Percentiles rank a stretch among this genome's conserved stretches.
Evolutionary conservation across 352 stramenopile species (phyloP).

Genomic region (Globisporangium cystogenes): DNA sequence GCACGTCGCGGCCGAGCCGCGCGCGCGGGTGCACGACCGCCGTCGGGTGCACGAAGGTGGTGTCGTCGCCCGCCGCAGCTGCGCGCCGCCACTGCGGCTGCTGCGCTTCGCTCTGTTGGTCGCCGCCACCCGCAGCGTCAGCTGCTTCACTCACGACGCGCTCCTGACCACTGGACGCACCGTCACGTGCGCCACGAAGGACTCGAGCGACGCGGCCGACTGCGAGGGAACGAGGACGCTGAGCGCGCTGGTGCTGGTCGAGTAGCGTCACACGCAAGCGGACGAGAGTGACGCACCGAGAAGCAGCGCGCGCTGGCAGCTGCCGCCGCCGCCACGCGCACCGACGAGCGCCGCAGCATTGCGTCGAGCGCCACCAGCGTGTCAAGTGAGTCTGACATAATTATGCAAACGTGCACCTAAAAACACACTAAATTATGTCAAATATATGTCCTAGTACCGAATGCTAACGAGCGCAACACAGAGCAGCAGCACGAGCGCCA

Average conservation of each 20-base stretch:
- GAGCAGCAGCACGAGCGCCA: constrained; percentile 16
- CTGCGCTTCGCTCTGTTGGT: not conserved
- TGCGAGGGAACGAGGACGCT: not conserved
- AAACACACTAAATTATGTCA: not conserved
- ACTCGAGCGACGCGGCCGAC: constrained; percentile 38
- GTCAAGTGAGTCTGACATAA: too few relatives aligned
- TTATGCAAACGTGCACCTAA: too few relatives aligned
- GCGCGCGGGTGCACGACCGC: constrained; percentile 67
- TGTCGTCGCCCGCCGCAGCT: constrained; percentile 1
- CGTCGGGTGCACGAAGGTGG: constrained; percentile 46
- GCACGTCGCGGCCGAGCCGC: constrained; percentile 45
- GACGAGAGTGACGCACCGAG: constrained; percentile 3
- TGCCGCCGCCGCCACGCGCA: not conserved
- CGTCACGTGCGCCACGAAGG: constrained; percentile 46
- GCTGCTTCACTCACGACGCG: too few relatives aligned
- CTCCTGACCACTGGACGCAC: too few relatives aligned
- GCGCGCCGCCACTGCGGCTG: constrained; percentile 7
- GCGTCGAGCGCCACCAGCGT: too few relatives aligned
- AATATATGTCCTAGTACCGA: not conserved
- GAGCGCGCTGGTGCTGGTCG: not conserved
- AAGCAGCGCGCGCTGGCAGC: not conserved
- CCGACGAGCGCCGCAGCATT: constrained; percentile 3
- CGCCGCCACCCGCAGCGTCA: too few relatives aligned
- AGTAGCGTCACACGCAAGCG: not conserved
- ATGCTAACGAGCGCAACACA: constrained; percentile 6